phyloP scores from a whole-genome alignment of 768 basidiomycete species.

The Gloeopeniophorella convolvens region DNA sequence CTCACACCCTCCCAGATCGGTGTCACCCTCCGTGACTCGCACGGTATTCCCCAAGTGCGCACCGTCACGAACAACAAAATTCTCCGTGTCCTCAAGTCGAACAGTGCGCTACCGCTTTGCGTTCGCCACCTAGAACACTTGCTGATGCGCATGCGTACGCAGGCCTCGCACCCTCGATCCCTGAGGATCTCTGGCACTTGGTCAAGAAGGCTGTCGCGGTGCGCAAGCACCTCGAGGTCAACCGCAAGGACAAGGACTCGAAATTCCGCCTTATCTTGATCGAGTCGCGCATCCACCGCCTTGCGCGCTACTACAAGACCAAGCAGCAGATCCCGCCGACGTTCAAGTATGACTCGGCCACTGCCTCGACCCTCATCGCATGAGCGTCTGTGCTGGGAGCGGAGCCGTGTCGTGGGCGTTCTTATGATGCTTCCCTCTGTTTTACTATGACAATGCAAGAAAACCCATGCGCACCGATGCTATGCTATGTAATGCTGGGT shows the following conservation, averaged over 20 bases:
- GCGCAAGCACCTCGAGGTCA: conserved; percentile 96
- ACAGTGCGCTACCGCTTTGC: conserved; percentile 54
- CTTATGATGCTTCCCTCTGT: conserved; percentile 9
- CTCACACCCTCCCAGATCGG: conserved; percentile 97
- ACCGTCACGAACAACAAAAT: conserved; percentile 99
- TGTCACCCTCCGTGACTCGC: conserved; percentile 95
- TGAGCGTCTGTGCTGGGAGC: conserved; percentile 30
- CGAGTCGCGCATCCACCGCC: conserved; percentile 97
- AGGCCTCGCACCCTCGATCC: conserved; percentile 96
- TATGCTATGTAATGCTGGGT: neutral
- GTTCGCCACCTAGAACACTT: neutral
- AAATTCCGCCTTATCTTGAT: conserved; percentile 96
- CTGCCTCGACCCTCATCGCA: conserved; percentile 87
- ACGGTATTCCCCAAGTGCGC: conserved; percentile 97
- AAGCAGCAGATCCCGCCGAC: conserved; percentile 97
- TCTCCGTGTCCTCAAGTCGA: conserved; percentile 91
- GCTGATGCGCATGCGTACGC: conserved; percentile 31
- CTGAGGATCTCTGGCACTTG: conserved; percentile 99
- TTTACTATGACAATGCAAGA: conserved; percentile 14
- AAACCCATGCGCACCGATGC: neutral
- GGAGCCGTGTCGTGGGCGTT: neutral
- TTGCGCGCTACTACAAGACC: conserved; percentile 98
- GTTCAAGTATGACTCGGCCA: conserved; percentile 97
- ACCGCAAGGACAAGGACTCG: conserved; percentile 99
- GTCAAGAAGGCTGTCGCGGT: conserved; percentile 99